Conservation (phyloP, 2,329 filamentous ascomycete genomes). For the Monilinia vaccinii-corymbosi region DNA sequence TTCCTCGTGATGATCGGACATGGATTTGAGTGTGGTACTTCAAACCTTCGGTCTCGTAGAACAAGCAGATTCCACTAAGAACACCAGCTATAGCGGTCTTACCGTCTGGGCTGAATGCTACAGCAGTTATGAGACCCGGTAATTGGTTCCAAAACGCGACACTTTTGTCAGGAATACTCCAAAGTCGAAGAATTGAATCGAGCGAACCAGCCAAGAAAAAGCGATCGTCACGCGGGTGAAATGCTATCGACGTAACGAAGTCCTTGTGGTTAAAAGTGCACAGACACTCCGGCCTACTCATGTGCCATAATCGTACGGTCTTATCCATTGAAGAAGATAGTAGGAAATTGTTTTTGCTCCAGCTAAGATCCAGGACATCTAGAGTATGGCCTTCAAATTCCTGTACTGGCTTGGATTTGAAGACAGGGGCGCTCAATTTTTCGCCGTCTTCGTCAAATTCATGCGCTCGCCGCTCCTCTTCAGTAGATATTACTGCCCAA, state of each 20-base stretch:
- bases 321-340: constrained; percentile 97
- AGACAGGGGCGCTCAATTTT: constrained; percentile 81
- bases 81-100: constrained; percentile 83
- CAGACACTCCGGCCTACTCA: constrained; percentile 74
- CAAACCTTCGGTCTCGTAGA: constrained; percentile 87
- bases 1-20: constrained; percentile 84
- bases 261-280: constrained; percentile 93
- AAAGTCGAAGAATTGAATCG: constrained; percentile 78
- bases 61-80: constrained; percentile 74
- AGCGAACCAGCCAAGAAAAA: constrained; percentile 94
- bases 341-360: constrained; percentile 98
- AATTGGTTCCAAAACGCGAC: constrained; percentile 73
- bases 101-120: constrained; percentile 88
- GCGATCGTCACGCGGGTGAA: constrained; percentile 88
- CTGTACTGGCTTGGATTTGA: constrained; percentile 65
- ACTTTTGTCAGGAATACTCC: constrained; percentile 96
- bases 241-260: constrained; percentile 88
- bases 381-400: constrained; percentile 79
- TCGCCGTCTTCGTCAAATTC: constrained; percentile 62
- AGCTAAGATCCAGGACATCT: constrained; percentile 84
- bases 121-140: constrained; percentile 85
- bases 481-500: constrained; percentile 78
- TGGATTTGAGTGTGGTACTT: constrained; percentile 80
- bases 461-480: constrained; percentile 66
- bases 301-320: constrained; percentile 89